Evolutionary conservation across 2,329 filamentous ascomycete species (phyloP), one percentile per base, ranked within the genome.

Genomic region (Emergomyces orientalis): DNA sequence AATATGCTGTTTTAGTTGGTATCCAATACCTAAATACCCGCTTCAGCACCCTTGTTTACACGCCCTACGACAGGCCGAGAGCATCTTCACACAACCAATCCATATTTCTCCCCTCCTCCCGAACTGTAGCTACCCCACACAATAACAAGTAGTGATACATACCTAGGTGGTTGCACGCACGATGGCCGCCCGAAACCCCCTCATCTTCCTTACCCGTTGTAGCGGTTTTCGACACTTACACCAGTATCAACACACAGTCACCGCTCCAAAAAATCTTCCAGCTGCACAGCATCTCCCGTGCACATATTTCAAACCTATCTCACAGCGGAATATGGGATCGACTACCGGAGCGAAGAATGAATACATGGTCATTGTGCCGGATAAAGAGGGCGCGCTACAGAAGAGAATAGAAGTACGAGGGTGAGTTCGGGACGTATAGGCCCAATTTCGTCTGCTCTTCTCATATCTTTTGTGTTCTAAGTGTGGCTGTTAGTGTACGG

Each of bases 301-400:
- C 22, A 13, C 55, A 45, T 32, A 17, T 22, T 30, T 32, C 25
- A 47, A 47, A 13, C 17, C 17, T 3, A 0, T 8, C 19, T 25
- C 13, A 17, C 37, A 47, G 14, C 59, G 60, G 45, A 62, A 56
- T 34, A 64, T 64, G 63, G 27, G 52, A 9, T 59, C 65, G 22
- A 63, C 71, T 25, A 59, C 68, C 13, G 65, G 72, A 56, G 69
- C 72, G 57, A 82, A 81, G 71, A 81, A 77, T 65, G 86, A 89
- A 74, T 91, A 86, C 79, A 81, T 91, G 45, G 86, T 87, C 68
- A 79, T 90, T 63, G 71, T 89, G 45, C 88, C 86, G 14, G 88
- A 90, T 74, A 83, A 85, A 73, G 81, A 85, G 1, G 85, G 82
- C 49, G 78, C 75, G 25, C 75, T 81, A 64, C 80, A 80, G 67